Evolutionary conservation across 2,329 filamentous ascomycete genomes (phyloP).

Genomic region (Hymenoscyphus salicellus): DNA sequence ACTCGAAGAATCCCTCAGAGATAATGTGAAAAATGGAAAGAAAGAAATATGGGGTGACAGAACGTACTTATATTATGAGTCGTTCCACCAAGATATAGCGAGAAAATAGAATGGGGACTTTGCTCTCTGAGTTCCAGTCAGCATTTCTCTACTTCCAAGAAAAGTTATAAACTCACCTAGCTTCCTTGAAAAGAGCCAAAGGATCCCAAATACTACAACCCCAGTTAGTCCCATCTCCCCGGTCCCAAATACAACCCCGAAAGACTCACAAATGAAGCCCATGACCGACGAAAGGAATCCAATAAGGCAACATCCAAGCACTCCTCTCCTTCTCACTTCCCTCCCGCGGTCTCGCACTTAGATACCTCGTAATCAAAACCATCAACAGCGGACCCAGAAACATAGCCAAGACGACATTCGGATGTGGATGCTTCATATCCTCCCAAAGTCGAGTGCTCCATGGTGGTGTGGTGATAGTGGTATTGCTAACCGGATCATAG

Average conservation of each 20-base stretch:
- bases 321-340: slow-evolving; percentile 25
- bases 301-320: slow-evolving; percentile 54
- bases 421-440: not conserved
- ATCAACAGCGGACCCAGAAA: slow-evolving; percentile 25
- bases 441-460: slow-evolving; percentile 5
- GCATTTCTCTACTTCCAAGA: not conserved
- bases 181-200: slow-evolving; percentile 23
- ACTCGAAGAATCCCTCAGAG: not conserved
- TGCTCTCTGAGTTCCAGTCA: slow-evolving; percentile 23
- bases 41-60: not conserved
- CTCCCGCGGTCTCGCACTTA: slow-evolving; percentile 22
- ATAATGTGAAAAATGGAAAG: not conserved
- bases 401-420: slow-evolving; percentile 20
- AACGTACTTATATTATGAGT: slow-evolving; percentile 32
- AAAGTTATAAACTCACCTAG: slow-evolving; percentile 22
- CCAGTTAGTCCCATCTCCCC: slow-evolving; percentile 41
- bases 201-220: slow-evolving; percentile 30
- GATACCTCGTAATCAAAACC: slow-evolving; percentile 26
- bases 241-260: not conserved
- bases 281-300: slow-evolving; percentile 57
- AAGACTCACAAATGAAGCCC: slow-evolving; percentile 45
- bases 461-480: not conserved
- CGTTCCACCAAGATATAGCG: slow-evolving; percentile 27
- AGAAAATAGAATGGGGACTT: slow-evolving; percentile 32
- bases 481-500: slow-evolving; percentile 15